These are phyloP conservation scores for Pouteria campechiana DNA, from an alignment of 179 eudicot species.

Conservation along the genomic window DNA sequence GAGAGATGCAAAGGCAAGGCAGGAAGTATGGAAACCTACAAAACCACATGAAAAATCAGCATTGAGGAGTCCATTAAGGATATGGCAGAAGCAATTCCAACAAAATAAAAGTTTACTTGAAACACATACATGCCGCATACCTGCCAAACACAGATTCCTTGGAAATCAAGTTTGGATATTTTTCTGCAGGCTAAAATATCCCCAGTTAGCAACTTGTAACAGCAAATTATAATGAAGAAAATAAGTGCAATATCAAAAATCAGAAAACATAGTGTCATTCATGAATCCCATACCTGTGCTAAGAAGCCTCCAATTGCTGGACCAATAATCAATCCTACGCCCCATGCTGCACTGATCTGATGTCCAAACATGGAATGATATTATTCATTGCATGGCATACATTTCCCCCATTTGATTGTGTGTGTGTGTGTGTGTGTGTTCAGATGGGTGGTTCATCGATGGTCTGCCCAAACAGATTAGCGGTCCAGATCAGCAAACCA, in stretches of 20 bases:
- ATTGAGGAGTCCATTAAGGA: neutral
- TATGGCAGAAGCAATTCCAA: neutral
- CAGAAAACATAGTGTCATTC: neutral
- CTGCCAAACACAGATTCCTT: slow-evolving; percentile 9
- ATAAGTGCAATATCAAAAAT: neutral
- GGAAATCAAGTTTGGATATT: slow-evolving; percentile 5
- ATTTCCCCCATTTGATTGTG: too few species aligned
- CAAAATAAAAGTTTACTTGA: neutral
- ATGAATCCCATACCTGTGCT: slow-evolving; percentile 3
- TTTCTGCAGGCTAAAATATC: slow-evolving; percentile 14
- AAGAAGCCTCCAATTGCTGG: slow-evolving; percentile 18
- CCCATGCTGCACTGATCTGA: slow-evolving; percentile 12
- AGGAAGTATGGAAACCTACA: slow-evolving; percentile 19
- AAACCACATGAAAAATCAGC: neutral
- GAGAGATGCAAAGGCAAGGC: slow-evolving; percentile 10
- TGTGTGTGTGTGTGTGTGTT: too few species aligned
- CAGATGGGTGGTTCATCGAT: too few species aligned
- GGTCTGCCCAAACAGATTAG: too few species aligned
- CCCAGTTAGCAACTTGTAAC: neutral
- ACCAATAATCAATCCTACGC: slow-evolving; percentile 14
- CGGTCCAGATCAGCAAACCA: too few species aligned
- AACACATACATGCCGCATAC: neutral
- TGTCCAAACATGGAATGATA: neutral
- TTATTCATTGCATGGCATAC: too few species aligned
- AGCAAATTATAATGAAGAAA: neutral